Base-by-base conservation (phyloP, 2,329 filamentous ascomycete species). In the Fusarium abutilonis region DNA sequence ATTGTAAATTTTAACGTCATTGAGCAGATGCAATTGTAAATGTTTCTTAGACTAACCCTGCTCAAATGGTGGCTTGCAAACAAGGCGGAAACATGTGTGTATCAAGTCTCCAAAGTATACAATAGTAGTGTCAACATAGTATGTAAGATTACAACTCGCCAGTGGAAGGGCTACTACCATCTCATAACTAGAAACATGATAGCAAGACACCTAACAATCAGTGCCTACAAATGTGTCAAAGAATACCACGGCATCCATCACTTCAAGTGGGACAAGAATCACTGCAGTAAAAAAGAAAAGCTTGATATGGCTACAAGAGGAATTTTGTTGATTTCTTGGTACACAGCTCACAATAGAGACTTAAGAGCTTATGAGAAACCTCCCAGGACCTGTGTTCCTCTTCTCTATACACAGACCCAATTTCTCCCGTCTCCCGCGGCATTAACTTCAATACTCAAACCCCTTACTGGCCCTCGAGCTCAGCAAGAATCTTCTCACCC, bases 401-500 rank as follows among this genome's bases (percentile, higher is more conserved):
- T 81, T 78, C 78, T 80, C 82, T 85, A 83, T 83, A 85, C 83
- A 86, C 80, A 81, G 77, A 78, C 77, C 78, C 67, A 59, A 63
- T 51, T 65, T 70, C 70, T 70, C 69, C 67, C 65, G 68, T 71
- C 73, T 70, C 71, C 72, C 64, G 70, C 68, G 49, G 62, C 62
- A 65, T 65, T 72, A 75, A 75, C 74, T 75, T 69, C 69, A 73
- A 72, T 65, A 59, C 66, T 66, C 70, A 74, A 71, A 65, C 66
- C 70, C 66, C 73, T 79, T 82, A 81, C 75, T 81, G 82, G 74
- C 82, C 82, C 79, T 95, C 91, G 74, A 98, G 86, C 75, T 98
- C 95, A 74, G 95, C 93, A 78, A 99, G 84, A 86, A 99, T 98
- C 93, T 98, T 97, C 89, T 97, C 93, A 85, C 94, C 95, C 92